phyloP scores from a whole-genome alignment of 257 asterid species.

The Fraxinus americana region DNA sequence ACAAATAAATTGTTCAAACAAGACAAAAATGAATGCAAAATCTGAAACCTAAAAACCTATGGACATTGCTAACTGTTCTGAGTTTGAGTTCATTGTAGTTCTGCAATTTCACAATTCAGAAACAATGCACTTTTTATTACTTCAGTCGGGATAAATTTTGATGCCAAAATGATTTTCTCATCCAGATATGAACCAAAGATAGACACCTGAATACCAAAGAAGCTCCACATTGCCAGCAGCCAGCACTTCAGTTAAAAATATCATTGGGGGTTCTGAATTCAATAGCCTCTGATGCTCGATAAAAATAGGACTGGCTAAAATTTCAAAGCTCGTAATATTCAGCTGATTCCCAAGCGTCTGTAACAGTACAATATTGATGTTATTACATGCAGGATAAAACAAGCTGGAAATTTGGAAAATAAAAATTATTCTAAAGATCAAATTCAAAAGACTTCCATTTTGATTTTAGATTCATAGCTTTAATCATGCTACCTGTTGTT shows the following conservation, averaged over 20 bases:
- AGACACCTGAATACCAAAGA: background rate
- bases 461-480: background rate
- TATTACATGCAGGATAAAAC: background rate
- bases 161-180: slow-evolving; percentile 11
- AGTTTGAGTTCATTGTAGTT: background rate
- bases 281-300: slow-evolving; percentile 8
- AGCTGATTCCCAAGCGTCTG: slow-evolving; percentile 47
- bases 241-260: too few species aligned
- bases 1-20: background rate
- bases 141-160: slow-evolving; percentile 1
- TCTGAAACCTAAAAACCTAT: too few species aligned
- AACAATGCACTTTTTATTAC: background rate
- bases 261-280: background rate
- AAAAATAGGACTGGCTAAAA: background rate
- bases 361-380: background rate
- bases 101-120: background rate
- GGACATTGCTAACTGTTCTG: background rate
- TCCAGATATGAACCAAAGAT: background rate
- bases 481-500: slow-evolving; percentile 47
- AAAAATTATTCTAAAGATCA: background rate
- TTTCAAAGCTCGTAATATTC: slow-evolving; percentile 8
- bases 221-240: background rate
- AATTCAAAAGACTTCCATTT: background rate
- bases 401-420: background rate
- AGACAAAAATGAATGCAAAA: too few species aligned